phyloP scores from a whole-genome alignment of 2,329 filamentous ascomycete species.

The Polychaeton citri region DNA sequence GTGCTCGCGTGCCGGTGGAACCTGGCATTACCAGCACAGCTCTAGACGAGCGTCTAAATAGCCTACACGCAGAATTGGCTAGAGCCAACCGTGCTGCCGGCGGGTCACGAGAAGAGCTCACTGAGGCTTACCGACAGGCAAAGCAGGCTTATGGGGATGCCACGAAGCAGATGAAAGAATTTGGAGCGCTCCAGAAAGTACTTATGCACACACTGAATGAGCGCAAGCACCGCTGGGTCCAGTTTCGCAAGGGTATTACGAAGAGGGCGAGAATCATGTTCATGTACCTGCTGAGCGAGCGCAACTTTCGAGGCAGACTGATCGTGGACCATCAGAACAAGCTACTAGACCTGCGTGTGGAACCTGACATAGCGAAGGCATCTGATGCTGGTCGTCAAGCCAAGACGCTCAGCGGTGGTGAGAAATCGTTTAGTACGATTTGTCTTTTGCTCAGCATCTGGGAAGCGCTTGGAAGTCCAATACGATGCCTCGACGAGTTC shows the following conservation, averaged over 20 bases:
- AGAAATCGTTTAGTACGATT: slow-evolving; percentile 96
- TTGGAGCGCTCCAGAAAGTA: slow-evolving; percentile 22
- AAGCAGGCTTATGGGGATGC: slow-evolving; percentile 13
- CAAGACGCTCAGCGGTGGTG: slow-evolving; percentile 85
- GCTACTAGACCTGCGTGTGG: slow-evolving; percentile 59
- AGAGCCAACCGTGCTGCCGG: slow-evolving; percentile 16
- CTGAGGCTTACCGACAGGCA: slow-evolving; percentile 14
- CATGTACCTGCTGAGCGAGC: slow-evolving; percentile 74
- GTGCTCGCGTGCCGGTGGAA: slow-evolving; percentile 14
- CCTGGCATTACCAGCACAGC: slow-evolving; percentile 18
- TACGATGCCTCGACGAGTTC: slow-evolving; percentile 92
- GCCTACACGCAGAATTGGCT: slow-evolving; percentile 17
- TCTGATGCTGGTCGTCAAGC: slow-evolving; percentile 64
- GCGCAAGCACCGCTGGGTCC: slow-evolving; percentile 62
- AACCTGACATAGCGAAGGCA: slow-evolving; percentile 56
- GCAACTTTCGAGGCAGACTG: slow-evolving; percentile 74
- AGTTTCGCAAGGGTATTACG: slow-evolving; percentile 75
- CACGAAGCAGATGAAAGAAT: slow-evolving; percentile 8
- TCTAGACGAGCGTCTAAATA: slow-evolving; percentile 19
- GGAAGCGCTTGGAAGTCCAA: slow-evolving; percentile 95
- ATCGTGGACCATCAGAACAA: slow-evolving; percentile 64
- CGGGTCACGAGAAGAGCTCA: slow-evolving; percentile 19
- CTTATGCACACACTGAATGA: slow-evolving; percentile 49
- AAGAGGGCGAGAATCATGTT: slow-evolving; percentile 77
- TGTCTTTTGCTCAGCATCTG: slow-evolving; percentile 85